Base-by-base conservation (phyloP, 2,329 filamentous ascomycete species). In the Ceratocystis destructans region DNA sequence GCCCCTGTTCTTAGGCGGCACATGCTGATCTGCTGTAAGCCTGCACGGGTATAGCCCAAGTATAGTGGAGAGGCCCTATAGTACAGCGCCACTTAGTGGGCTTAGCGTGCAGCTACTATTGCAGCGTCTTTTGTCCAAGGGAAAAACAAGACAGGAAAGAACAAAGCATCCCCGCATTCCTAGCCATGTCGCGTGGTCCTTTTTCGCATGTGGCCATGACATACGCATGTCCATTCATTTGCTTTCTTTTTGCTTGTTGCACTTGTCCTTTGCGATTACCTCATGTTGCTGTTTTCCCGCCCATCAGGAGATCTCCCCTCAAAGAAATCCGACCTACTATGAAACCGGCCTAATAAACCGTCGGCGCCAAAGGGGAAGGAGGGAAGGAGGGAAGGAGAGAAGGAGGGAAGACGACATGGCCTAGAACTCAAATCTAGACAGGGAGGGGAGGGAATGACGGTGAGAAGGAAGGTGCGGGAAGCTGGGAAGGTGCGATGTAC, bases 301-400 rank as follows among this genome's bases (percentile, higher is more conserved):
- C 50, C 25, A 15, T 22, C 15, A 22, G 20, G 20, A 2, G 10
- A 22, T 6, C 25, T 15, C 12, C 50, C 28, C 25, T 15, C 50
- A 25, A 20, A 25, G 20, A 3, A 55, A 12, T 15, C 6, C 28
- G 17, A 15, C 31, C 10, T 5, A 59, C 55, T 37, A 31, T 59
- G 55, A 59, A 59, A 59, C 55, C 28, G 55, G 55, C 15, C 55
- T 59, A 59, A 59, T 59, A 59, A 59, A 59, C 55, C 25, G 55
- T 59, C 55, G 55, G 55, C 55, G 55, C 28, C 28, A 59, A 59
- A 28, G 45, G 7, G 20, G 44, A 44, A 17, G 15, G 44, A 15
- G 20, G 25, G 1, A 50, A 22, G 25, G 46, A 50, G 3, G n/a
- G n/a, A 15, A 41, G 25, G 1, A 50, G 12, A 25, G 46, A 50